Conservation (phyloP, 495 filamentous ascomycete species). For the Lepraria neglecta region DNA sequence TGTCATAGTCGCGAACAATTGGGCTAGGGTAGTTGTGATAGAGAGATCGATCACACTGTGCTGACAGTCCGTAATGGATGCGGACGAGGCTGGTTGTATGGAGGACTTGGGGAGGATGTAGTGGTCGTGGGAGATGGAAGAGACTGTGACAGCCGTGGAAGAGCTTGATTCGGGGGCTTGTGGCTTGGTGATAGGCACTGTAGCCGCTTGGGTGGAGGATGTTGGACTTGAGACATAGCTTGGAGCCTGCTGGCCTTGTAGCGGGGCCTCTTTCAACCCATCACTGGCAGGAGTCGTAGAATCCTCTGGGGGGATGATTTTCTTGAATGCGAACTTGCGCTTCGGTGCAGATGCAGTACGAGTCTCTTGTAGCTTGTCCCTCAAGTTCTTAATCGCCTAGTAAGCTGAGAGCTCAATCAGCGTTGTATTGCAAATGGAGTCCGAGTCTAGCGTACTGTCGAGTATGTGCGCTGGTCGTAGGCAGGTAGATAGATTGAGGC, state of each 20-base stretch:
- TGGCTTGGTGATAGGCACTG: background rate
- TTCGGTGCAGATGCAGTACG: constrained; percentile 55
- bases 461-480: constrained; percentile 70
- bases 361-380: constrained; percentile 55
- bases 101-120: background rate
- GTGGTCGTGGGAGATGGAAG: constrained; percentile 1
- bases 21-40: constrained; percentile 51
- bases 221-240: background rate
- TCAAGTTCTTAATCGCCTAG: constrained; percentile 62
- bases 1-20: constrained; percentile 66
- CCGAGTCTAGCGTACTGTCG: constrained; percentile 44
- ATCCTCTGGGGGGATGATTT: constrained; percentile 43
- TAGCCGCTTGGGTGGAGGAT: background rate
- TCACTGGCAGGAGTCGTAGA: constrained; percentile 33
- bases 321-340: constrained; percentile 69
- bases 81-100: constrained; percentile 32
- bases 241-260: background rate
- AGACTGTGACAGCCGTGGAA: background rate
- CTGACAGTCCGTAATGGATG: constrained; percentile 62
- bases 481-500: constrained; percentile 62
- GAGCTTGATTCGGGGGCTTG: background rate
- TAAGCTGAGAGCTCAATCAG: constrained; percentile 13
- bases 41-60: constrained; percentile 77
- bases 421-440: background rate
- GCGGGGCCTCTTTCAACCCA: constrained; percentile 15